Evolutionary conservation across 331 rosid species (phyloP).

Genomic region (Rosa hybrid): DNA sequence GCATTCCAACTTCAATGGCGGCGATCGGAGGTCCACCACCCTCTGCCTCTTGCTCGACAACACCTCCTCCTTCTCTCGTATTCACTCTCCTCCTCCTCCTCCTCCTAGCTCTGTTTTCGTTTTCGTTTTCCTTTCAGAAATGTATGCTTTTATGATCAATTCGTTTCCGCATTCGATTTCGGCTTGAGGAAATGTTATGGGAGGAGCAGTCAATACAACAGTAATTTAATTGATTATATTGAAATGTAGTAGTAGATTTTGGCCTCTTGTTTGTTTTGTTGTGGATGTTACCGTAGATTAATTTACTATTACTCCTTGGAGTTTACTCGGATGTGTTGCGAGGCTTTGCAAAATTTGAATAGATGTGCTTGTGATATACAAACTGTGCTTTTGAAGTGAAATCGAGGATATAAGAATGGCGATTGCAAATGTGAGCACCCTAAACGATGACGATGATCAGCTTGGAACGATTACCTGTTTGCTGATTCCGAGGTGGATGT

Average conservation of each 20-base stretch:
- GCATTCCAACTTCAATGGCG: constrained; percentile 39
- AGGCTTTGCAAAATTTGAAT: not conserved
- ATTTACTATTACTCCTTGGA: not conserved
- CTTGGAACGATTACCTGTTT: not conserved
- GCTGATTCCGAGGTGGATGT: not conserved
- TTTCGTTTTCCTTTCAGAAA: not conserved
- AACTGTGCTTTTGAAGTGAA: not conserved
- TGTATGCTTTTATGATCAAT: not conserved
- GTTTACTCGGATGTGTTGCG: not conserved
- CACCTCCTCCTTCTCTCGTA: constrained; percentile 48
- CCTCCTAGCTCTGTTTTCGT: not conserved
- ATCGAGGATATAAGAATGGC: not conserved
- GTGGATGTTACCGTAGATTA: not conserved
- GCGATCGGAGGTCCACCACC: constrained; percentile 39
- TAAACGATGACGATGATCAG: not conserved
- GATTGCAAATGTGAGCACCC: not conserved
- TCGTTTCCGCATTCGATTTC: not conserved
- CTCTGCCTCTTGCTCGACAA: constrained; percentile 43
- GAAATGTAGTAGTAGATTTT: too few species aligned
- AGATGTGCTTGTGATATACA: not conserved
- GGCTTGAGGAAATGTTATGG: not conserved
- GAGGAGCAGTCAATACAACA: not conserved
- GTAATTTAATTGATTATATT: not conserved
- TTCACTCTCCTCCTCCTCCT: constrained; percentile 17
- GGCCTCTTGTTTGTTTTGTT: not conserved